Base-by-base conservation (phyloP, 1,139 yeast species). In the Diutina ranongensis region DNA sequence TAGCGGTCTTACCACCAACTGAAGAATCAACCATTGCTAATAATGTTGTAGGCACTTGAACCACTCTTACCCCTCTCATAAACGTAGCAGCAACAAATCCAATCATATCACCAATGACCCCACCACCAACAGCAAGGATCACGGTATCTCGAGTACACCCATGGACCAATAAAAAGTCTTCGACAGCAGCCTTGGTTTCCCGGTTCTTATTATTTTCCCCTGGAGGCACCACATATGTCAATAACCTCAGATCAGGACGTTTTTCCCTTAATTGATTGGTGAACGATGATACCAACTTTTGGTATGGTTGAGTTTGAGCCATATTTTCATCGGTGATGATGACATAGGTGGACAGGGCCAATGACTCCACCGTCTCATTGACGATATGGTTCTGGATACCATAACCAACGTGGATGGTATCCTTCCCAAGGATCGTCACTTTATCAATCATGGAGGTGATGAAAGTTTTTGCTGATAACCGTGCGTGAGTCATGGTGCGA, bases 21-120 rank as follows among this genome's bases (percentile, higher is more conserved):
- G 97, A 85, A 3, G 97, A 88, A 63, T 94, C 99, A 19, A 94
- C 98, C 99, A 94, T 94, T 8, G 98, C 83, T 54, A 94, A 71
- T 54, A 94, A 68, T 44, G 95, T 84, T 3, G 98, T 92, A 45
- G 99, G 99, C 35, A 94, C 76, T 63, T 94, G 99, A 40, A 88
- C 81, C 50, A 88, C 86, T 52, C 96, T 76, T 16, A 94, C 95
- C 47, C 99, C 99, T 62, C 99, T 78, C 99, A 94, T 94, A 62
- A 92, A 94, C 4, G 98, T 92, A 27, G 98, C 94, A 18, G 98
- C 98, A 45, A 92, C 97, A 61, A 81, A 94, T 4, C 99, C 99
- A 56, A 92, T 86, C 98, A 94, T 92, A 60, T 94, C 99, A 48
- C 99, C 99, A 64, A 94, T 89, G 46, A 94, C 94, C 55, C 99